A percentile compares a stretch with the other conserved stretches of the same genome.
These are phyloP conservation scores for Penicillium hesseltinei DNA, from an alignment of 2,329 filamentous ascomycete species.

Conservation along the genomic window DNA sequence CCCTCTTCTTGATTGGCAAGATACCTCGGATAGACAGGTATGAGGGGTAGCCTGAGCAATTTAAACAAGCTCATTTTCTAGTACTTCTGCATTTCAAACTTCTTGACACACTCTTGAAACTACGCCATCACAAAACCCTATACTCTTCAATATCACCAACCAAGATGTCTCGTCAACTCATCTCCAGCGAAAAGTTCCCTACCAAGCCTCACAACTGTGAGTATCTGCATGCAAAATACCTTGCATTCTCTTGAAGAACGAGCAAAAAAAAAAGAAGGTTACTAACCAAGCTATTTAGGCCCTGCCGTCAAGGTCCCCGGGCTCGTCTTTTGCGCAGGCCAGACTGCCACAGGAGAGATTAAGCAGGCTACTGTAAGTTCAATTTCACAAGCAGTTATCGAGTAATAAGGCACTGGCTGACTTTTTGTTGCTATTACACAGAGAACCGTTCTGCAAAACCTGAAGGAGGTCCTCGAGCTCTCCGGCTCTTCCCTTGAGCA, in stretches of 20 bases:
- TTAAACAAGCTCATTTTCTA: conserved; percentile 5
- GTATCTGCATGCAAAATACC: conserved; percentile 2
- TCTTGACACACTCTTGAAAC: background rate
- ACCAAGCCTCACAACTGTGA: conserved; percentile 49
- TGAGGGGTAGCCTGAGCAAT: conserved; percentile 1
- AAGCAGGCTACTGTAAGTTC: conserved; percentile 46
- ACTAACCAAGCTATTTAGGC: conserved; percentile 23
- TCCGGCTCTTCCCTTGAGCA: conserved; percentile 59
- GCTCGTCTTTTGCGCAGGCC: conserved; percentile 49
- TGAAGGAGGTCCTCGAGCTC: conserved; percentile 45
- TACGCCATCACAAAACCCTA: too few species aligned
- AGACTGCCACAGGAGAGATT: conserved; percentile 52
- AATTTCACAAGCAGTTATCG: background rate
- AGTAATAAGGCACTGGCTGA: background rate
- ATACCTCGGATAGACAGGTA: background rate
- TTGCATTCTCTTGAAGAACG: too few species aligned
- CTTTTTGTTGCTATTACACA: conserved; percentile 8
- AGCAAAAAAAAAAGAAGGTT: background rate
- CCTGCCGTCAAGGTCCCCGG: conserved; percentile 48
- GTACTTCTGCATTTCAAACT: background rate
- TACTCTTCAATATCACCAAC: background rate
- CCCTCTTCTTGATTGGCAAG: background rate
- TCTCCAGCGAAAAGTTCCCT: conserved; percentile 49
- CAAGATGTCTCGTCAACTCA: conserved; percentile 48
- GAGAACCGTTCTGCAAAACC: conserved; percentile 47